Conservation (phyloP, 2,329 filamentous ascomycete species). For the Colletotrichum agaves region DNA sequence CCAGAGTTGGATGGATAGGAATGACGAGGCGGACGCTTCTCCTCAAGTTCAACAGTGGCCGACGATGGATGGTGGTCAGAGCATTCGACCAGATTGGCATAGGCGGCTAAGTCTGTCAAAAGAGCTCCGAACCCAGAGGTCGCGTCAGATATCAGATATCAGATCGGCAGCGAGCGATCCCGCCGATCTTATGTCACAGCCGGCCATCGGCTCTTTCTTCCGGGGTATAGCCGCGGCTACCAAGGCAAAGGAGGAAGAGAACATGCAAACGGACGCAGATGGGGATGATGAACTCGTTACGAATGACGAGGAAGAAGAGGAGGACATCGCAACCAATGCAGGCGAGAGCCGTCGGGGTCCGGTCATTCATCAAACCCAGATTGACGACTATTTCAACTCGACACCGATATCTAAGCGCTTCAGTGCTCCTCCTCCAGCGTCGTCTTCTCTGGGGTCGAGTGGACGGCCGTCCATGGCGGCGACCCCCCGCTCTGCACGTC, state of each 20-base stretch:
- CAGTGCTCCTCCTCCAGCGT: constrained; percentile 40
- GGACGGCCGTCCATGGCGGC: constrained; percentile 40
- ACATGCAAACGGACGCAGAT: constrained; percentile 81
- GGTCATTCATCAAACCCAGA: constrained; percentile 38
- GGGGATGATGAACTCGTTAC: constrained; percentile 91
- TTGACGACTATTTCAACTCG: constrained; percentile 64
- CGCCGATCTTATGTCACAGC: constrained; percentile 65
- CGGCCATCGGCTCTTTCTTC: constrained; percentile 34
- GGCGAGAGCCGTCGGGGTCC: constrained; percentile 45
- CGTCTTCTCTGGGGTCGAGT: constrained; percentile 46
- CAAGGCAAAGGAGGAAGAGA: constrained; percentile 50
- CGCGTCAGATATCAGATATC: constrained; percentile 64
- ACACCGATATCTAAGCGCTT: constrained; percentile 59
- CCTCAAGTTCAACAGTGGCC: constrained; percentile 60
- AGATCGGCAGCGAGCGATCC: constrained; percentile 72
- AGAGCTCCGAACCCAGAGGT: constrained; percentile 56
- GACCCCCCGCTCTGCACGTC: constrained; percentile 49
- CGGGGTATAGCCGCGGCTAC: constrained; percentile 33
- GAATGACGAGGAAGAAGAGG: constrained; percentile 77
- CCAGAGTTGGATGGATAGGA: constrained; percentile 87
- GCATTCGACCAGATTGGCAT: constrained; percentile 56
- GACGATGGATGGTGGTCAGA: constrained; percentile 56
- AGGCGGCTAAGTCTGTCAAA: constrained; percentile 64
- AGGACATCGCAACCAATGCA: constrained; percentile 59
- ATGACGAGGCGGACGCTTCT: constrained; percentile 62